Percentiles rank a stretch among this genome's conserved stretches.
Evolutionary conservation across 108 stramenopile genomes (phyloP).

Genomic region (Cylindrotheca fusiformis): DNA sequence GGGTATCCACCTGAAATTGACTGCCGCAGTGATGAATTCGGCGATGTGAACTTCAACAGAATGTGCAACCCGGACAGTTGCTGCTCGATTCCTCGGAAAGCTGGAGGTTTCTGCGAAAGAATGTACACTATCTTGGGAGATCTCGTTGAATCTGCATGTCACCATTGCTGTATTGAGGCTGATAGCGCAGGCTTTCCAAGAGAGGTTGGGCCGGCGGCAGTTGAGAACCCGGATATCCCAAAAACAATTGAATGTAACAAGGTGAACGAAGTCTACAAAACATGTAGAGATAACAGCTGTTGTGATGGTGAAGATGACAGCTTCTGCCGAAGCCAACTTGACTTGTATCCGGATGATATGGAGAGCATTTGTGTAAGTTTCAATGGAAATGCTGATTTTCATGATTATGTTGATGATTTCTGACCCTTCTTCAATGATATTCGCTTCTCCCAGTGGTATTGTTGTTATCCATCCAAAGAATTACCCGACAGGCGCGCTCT

Average conservation of each 20-base stretch:
- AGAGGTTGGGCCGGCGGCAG: conserved; percentile 16
- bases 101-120: conserved; percentile 28
- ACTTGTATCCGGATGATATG: conserved; percentile 10
- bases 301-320: conserved; percentile 14
- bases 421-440: too few species aligned
- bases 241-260: conserved; percentile 11
- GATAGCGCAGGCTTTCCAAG: conserved; percentile 6
- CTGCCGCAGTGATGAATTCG: conserved; percentile 1
- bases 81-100: conserved; percentile 32
- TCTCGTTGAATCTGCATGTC: conserved; percentile 22
- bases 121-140: conserved; percentile 25
- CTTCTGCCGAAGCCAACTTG: conserved; percentile 12
- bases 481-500: conserved; percentile 6
- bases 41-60: conserved; percentile 15
- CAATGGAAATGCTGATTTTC: neutral
- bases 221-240: conserved; percentile 13
- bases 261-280: conserved; percentile 5
- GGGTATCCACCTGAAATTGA: neutral
- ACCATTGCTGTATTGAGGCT: conserved; percentile 29
- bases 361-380: conserved; percentile 33
- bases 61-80: conserved; percentile 42
- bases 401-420: neutral
- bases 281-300: conserved; percentile 24
- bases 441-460: conserved; percentile 21
- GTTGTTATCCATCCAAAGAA: conserved; percentile 29